Conservation (phyloP, 2,329 filamentous ascomycete species). For the Fusarium xyrophilum region DNA sequence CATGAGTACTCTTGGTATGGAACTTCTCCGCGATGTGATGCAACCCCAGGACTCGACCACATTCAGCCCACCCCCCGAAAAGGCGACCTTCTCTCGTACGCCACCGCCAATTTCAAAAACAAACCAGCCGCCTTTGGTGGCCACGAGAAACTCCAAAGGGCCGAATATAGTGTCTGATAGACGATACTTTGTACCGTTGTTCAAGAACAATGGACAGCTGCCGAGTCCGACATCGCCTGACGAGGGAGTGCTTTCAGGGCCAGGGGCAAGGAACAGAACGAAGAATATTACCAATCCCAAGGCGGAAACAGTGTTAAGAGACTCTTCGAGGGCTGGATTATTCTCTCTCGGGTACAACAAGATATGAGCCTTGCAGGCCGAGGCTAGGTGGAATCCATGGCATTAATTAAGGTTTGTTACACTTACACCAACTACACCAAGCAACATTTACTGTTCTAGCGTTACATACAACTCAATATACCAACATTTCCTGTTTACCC, state of each 20-base stretch:
- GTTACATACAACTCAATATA: not conserved
- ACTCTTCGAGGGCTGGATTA: slow-evolving; percentile 12
- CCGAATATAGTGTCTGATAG: slow-evolving; percentile 5
- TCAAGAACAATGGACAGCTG: slow-evolving; percentile 22
- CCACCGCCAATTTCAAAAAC: not conserved
- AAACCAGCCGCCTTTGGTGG: not conserved
- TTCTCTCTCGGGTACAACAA: slow-evolving; percentile 29
- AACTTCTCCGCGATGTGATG: slow-evolving; percentile 35
- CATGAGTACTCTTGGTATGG: slow-evolving; percentile 36
- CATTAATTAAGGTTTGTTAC: not conserved
- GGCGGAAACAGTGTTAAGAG: slow-evolving; percentile 14
- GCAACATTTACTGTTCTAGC: not conserved
- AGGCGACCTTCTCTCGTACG: not conserved
- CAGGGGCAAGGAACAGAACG: not conserved
- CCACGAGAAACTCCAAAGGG: not conserved
- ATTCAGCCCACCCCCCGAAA: not conserved
- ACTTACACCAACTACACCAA: not conserved
- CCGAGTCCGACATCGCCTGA: slow-evolving; percentile 23
- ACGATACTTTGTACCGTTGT: slow-evolving; percentile 34
- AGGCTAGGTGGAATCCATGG: not conserved
- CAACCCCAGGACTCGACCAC: slow-evolving; percentile 10
- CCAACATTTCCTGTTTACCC: not conserved
- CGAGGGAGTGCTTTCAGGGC: not conserved
- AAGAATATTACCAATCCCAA: not conserved
- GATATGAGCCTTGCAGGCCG: slow-evolving; percentile 15